Evolutionary conservation across 2,329 filamentous ascomycete genomes (phyloP), one percentile per base, ranked within the genome.

Genomic region (Juglanconis juglandina): DNA sequence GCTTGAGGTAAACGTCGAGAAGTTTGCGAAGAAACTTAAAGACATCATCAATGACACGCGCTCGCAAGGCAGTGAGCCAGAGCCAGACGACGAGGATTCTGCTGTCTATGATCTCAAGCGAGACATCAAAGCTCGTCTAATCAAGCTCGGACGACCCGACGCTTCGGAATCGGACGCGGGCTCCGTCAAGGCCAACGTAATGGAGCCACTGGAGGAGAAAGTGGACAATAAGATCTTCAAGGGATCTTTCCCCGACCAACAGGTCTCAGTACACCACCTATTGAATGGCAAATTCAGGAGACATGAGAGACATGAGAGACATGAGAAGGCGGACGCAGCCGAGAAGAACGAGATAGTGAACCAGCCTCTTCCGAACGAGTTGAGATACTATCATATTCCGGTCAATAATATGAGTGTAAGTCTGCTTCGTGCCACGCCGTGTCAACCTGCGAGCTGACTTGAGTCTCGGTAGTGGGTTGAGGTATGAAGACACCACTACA

Each of bases 391-490:
- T 42, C 65, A 66, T 46, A 46, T 66, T 2, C 65, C 65, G 0
- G 53, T 57, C 4, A 66, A 66, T 37, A 66, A 66, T 39, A 66
- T 66, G 65, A 30, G 56, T 46, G 65, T 64, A 49, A 54, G 57
- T 35, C 10, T 44, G 10, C 3, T 24, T n/a, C 11, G 49, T 52
- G 49, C 13, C 11, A 13, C 24, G 8, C 4, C 8, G 10, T 9
- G 32, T 4, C 3, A 7, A 7, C 24, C 24, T 24, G 17, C 44
- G 13, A 33, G 5, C 42, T 57, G 24, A 41, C 42, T 58, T 58
- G 7, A 39, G 39, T 24, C 24, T 30, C 30, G 35, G 1, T 52
- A 72, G 69, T 72, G 68, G 68, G 64, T 65, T 2, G 69, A 71
- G 64, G 70, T 69, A 60, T 1, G 57, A 30, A n/a, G 13, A 41